These are phyloP conservation scores for Saccharomycopsis synnaedendra DNA, from an alignment of 805 yeast species.

Conservation along the genomic window DNA sequence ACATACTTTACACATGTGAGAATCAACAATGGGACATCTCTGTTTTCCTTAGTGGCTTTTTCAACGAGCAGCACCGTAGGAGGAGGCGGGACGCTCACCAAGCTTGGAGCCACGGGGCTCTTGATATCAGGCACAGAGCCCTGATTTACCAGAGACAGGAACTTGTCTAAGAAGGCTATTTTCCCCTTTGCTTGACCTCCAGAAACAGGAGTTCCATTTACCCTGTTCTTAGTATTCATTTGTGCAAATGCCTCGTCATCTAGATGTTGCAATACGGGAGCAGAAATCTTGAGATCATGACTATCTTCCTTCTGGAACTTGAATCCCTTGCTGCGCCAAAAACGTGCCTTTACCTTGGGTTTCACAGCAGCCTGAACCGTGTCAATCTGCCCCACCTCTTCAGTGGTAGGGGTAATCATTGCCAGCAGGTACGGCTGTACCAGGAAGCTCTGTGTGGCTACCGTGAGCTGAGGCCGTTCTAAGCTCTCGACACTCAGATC, in stretches of 20 bases:
- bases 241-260: conserved; percentile 14
- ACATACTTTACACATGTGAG: conserved; percentile 65
- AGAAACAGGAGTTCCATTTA: conserved; percentile 1
- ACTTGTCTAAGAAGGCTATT: conserved; percentile 13
- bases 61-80: conserved; percentile 39
- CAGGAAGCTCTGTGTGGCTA: conserved; percentile 2
- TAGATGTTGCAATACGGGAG: conserved; percentile 13
- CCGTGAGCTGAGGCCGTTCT: not conserved
- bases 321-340: conserved; percentile 22
- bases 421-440: conserved; percentile 12
- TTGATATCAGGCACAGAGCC: not conserved
- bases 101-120: not conserved
- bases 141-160: not conserved
- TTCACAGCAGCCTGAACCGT: conserved; percentile 8
- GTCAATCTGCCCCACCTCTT: conserved; percentile 3
- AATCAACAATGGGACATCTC: conserved; percentile 58
- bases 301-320: conserved; percentile 13
- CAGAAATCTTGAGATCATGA: conserved; percentile 11
- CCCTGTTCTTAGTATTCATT: conserved; percentile 11
- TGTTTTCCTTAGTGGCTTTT: conserved; percentile 51
- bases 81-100: conserved; percentile 17
- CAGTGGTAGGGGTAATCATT: conserved; percentile 12
- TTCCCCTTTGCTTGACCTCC: not conserved
- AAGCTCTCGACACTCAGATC: not conserved
- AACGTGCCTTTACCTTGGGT: conserved; percentile 21